Evolutionary conservation across 805 yeast species (phyloP), one percentile per base, ranked within the genome.

Genomic region (Candida michaelii): DNA sequence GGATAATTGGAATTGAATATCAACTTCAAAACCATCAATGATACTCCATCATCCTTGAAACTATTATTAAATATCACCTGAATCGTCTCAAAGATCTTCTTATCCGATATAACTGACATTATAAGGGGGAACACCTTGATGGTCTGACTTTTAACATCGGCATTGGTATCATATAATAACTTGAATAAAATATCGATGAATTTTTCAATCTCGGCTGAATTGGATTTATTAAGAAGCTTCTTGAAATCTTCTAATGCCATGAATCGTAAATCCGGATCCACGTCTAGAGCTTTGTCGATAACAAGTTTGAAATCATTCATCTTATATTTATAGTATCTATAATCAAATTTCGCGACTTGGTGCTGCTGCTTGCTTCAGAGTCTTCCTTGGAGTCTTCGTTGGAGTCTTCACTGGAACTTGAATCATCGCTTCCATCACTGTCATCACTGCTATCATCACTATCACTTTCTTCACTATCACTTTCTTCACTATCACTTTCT

Each of bases 191-290:
- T 59, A 36, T 69, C 65, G 37, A 68, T 56, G 52, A 79, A 63
- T 13, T 54, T 55, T 39, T 51, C 62, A 45, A 68, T 60, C 44
- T 57, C 52, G 44, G 46, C 43, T 51, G 52, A 46, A 58, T 54
- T 53, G 50, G 50, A 43, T 54, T 53, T 43, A 44, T 47, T 46
- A 16, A 76, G 53, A 36, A 63, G 54, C 54, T 76, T 76, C 51
- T 75, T 78, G 52, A 86, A 71, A 55, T 88, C 96, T 51, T 77
- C 84, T 42, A 88, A 66, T 2, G 90, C 95, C 96, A 88, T 88
- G 64, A 81, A 88, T 58, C 96, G 69, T 50, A 85, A 66, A 56
- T 88, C 96, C 3, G 93, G 85, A 53, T 88, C 96, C 2, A 82
- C 82, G 50, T 82, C 86, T 31, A 67, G 67, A 11, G 82, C 77